These are phyloP conservation scores for Fusarium mangiferae DNA, from an alignment of 2,329 filamentous ascomycete species.

Conservation along the genomic window DNA sequence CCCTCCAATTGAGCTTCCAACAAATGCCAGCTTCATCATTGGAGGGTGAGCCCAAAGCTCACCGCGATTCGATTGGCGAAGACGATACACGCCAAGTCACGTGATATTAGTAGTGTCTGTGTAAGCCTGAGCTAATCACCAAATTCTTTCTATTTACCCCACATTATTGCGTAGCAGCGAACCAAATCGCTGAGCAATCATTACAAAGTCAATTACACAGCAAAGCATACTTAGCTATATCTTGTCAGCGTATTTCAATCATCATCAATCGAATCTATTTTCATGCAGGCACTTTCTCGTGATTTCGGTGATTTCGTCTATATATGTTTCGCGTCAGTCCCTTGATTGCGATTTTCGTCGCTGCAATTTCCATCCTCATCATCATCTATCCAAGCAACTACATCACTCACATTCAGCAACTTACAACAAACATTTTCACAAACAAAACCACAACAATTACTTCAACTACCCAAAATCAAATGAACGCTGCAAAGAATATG, in stretches of 20 bases:
- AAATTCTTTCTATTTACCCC: constrained; percentile 1
- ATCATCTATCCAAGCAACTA: constrained; percentile 44
- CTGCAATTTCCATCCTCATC: constrained; percentile 52
- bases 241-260: constrained; percentile 43
- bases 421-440: constrained; percentile 33
- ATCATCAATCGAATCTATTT: constrained; percentile 28
- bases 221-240: constrained; percentile 33
- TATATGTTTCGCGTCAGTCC: constrained; percentile 53
- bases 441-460: constrained; percentile 12
- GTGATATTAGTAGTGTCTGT: constrained; percentile 21
- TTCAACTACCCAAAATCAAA: constrained; percentile 25
- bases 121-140: constrained; percentile 37
- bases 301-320: constrained; percentile 42
- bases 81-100: constrained; percentile 2
- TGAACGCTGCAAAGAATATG: constrained; percentile 60
- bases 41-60: background rate
- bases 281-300: constrained; percentile 39
- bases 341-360: constrained; percentile 49
- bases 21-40: background rate
- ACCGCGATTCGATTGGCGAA: background rate
- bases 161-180: background rate
- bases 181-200: constrained; percentile 43
- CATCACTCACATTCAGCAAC: constrained; percentile 36
- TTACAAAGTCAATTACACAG: constrained; percentile 29
- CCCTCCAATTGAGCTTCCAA: constrained; percentile 6